These are phyloP conservation scores for Cordyceps cicadae DNA, from an alignment of 2,329 filamentous ascomycete species.

Conservation along the genomic window DNA sequence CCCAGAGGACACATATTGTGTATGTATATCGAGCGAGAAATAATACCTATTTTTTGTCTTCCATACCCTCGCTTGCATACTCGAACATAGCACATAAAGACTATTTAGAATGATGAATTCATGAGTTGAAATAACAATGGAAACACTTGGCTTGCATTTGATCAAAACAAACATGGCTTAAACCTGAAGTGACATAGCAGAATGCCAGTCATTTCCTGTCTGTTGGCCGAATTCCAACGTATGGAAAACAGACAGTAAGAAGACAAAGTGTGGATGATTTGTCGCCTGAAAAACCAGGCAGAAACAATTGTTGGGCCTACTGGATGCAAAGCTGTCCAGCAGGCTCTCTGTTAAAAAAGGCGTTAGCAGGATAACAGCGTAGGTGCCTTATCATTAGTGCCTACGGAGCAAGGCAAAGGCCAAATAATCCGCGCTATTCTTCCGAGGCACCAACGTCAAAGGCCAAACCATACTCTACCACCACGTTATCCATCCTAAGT, in stretches of 20 bases:
- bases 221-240: not conserved
- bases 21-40: slow-evolving; percentile 1
- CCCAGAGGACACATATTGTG: not conserved
- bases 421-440: slow-evolving; percentile 11
- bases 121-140: no score
- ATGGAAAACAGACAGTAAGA: not conserved
- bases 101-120: not conserved
- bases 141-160: no score
- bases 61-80: slow-evolving; percentile 22
- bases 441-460: slow-evolving; percentile 3
- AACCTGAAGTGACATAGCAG: no score
- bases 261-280: not conserved
- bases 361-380: no score
- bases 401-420: not conserved
- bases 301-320: not conserved
- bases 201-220: not conserved
- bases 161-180: no score
- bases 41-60: not conserved
- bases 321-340: not conserved
- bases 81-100: not conserved
- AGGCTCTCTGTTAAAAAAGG: no score
- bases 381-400: no score
- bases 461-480: not conserved
- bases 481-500: slow-evolving; percentile 7
- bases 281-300: slow-evolving; percentile 6